These are phyloP conservation scores for Ramicandelaber brevisporus DNA, from an alignment of 192 early-diverging fungal species.

Conservation along the genomic window DNA sequence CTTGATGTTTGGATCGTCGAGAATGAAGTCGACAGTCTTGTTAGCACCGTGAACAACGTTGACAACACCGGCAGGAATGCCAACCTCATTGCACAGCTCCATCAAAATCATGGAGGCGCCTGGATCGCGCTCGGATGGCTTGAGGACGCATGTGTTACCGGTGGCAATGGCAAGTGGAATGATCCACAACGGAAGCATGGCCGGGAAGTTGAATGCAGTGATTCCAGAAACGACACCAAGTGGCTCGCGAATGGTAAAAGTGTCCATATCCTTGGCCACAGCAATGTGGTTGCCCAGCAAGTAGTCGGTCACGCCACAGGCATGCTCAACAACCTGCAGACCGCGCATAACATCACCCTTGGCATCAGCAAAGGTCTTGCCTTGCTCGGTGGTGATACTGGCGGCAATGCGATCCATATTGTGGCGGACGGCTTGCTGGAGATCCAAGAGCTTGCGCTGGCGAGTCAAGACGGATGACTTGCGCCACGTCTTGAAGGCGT, in stretches of 20 bases:
- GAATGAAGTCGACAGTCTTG: constrained; percentile 77
- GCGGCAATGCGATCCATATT: constrained; percentile 55
- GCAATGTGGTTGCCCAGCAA: constrained; percentile 60
- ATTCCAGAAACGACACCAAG: constrained; percentile 84
- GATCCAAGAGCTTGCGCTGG: constrained; percentile 76
- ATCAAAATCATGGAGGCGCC: constrained; percentile 78
- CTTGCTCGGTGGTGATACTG: constrained; percentile 71
- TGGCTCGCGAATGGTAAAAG: constrained; percentile 78
- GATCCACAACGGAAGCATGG: constrained; percentile 89
- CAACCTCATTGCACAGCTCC: constrained; percentile 62
- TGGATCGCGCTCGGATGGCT: constrained; percentile 86
- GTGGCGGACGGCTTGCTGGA: constrained; percentile 58
- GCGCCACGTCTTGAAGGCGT: constrained; percentile 68
- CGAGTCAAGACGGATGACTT: constrained; percentile 59
- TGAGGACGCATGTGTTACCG: constrained; percentile 77
- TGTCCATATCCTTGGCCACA: constrained; percentile 86
- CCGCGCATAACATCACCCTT: constrained; percentile 79
- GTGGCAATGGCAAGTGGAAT: constrained; percentile 82
- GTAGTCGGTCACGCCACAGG: constrained; percentile 48
- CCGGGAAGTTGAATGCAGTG: constrained; percentile 93
- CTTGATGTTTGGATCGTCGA: constrained; percentile 54
- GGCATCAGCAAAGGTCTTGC: constrained; percentile 81
- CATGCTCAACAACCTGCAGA: constrained; percentile 72
- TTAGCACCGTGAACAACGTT: constrained; percentile 78
- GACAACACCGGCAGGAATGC: constrained; percentile 71